Evolutionary conservation across 306 rosid species (phyloP).

Genomic region (Medicago ruthenica): DNA sequence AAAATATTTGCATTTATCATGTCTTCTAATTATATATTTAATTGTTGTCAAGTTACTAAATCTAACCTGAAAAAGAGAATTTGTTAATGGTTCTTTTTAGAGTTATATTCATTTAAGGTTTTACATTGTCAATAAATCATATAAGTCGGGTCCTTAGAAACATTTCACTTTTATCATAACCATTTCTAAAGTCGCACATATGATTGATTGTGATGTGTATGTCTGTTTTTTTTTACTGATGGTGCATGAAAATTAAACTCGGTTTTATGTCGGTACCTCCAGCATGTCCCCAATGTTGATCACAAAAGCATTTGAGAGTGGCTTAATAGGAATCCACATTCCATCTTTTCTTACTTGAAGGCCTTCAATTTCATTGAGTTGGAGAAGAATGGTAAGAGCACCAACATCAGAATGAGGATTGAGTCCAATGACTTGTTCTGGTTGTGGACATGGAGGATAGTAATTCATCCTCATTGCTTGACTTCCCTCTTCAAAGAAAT

Average conservation of each 20-base stretch:
- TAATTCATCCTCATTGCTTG: not conserved
- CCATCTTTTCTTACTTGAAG: slow-evolving; percentile 37
- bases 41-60: too few relatives aligned
- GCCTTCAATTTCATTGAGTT: not conserved
- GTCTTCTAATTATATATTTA: too few relatives aligned
- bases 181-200: not conserved
- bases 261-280: not conserved
- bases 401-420: slow-evolving; percentile 2
- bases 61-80: too few relatives aligned
- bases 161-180: not conserved
- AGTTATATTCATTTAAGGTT: not conserved
- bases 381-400: slow-evolving; percentile 3
- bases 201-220: not conserved
- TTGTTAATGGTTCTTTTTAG: too few relatives aligned
- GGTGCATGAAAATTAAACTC: too few relatives aligned
- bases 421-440: not conserved
- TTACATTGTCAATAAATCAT: too few relatives aligned
- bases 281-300: slow-evolving; percentile 1
- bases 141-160: too few relatives aligned
- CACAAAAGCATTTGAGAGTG: slow-evolving; percentile 2
- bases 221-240: too few relatives aligned
- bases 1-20: too few relatives aligned
- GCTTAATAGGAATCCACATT: slow-evolving; percentile 36
- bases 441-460: slow-evolving; percentile 11
- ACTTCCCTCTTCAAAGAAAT: not conserved